Evolutionary conservation across 169 alveolate genomes (phyloP), one percentile per base, ranked within the genome.

Genomic region (Babesia bigemina): DNA sequence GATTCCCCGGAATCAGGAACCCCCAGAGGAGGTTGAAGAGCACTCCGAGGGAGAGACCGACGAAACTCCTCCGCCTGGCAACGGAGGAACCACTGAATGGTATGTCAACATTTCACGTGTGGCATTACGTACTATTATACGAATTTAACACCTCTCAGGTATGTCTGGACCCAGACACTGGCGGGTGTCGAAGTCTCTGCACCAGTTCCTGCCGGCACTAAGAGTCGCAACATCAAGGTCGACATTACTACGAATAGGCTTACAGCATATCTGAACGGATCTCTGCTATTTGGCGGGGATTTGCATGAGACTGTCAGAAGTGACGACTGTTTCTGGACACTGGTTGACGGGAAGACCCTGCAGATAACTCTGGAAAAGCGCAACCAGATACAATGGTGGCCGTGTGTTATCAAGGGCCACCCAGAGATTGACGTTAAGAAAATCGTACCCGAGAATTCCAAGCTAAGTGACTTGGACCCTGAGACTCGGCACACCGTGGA

Each of bases 401-500:
- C 96, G 24, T 92, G 98, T 33, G 98, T 94, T 12, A 74, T 96
- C 50, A 94, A 93, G 70, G 99, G 99, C 19, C 97, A 95, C 79
- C 92, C 95, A 2, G 97, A 96, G 86, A 97, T 97, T 71, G 98
- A 97, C 86, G 97, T 98, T 39, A 91, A 94, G 76, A 97, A 95
- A 81, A 95, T 97, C 52, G 98, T 96, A 22, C 99, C 99, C 21
- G 99, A 97, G 91, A 96, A 96, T 86, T 96, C 99, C 48, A 94
- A 95, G 83, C 91, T 97, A 66, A 87, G 95, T 28, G 99, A 97
- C 63, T 89, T 97, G 50, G 99, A 97, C 86, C 94, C 96, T 24
- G 99, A 97, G 82, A 97, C 99, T 21, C 79, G 99, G 78, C 85
- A 93, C 22, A 95, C 98, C 29, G 99, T 97, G 44, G 99, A 97